Conservation (phyloP, 2,329 filamentous ascomycete species). For the Karstenula rhodostoma region DNA sequence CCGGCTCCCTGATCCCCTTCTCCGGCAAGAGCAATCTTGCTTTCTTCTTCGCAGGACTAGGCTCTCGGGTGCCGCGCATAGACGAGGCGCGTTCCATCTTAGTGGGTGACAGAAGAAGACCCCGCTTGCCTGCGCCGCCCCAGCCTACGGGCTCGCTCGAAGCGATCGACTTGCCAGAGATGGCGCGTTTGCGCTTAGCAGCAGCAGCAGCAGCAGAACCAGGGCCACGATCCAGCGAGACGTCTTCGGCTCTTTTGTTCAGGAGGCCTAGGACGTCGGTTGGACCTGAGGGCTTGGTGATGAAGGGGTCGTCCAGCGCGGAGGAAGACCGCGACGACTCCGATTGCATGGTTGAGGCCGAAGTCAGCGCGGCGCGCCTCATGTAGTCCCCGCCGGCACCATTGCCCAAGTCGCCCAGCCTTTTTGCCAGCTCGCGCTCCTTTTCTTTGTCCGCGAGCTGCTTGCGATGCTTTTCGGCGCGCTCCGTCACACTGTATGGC, state of each 20-base stretch:
- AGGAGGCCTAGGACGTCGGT: constrained; percentile 53
- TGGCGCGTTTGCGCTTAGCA: constrained; percentile 53
- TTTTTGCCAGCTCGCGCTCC: constrained; percentile 75
- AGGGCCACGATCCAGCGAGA: constrained; percentile 46
- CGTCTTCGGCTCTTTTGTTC: constrained; percentile 53
- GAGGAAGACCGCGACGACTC: constrained; percentile 14
- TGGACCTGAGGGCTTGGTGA: constrained; percentile 23
- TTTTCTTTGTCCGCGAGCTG: constrained; percentile 72
- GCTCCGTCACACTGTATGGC: constrained; percentile 58
- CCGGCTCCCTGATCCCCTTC: constrained; percentile 60
- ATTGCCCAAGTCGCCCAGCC: constrained; percentile 68
- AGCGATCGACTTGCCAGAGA: constrained; percentile 39
- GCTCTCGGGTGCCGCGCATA: constrained; percentile 37
- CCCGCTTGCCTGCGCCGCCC: constrained; percentile 55
- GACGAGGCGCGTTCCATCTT: constrained; percentile 40
- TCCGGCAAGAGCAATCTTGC: constrained; percentile 57
- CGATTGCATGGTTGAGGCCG: constrained; percentile 7
- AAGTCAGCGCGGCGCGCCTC: constrained; percentile 48
- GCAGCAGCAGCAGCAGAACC: constrained; percentile 21
- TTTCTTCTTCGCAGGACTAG: constrained; percentile 56
- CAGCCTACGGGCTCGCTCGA: constrained; percentile 54
- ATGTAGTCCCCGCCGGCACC: constrained; percentile 78
- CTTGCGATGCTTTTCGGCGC: constrained; percentile 71
- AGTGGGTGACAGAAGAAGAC: constrained; percentile 49
- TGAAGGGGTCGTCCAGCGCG: constrained; percentile 27